A percentile compares a stretch with the other conserved stretches of the same genome.
Evolutionary conservation across 2,329 filamentous ascomycete species (phyloP).

Genomic region (Zopfia rhizophila): DNA sequence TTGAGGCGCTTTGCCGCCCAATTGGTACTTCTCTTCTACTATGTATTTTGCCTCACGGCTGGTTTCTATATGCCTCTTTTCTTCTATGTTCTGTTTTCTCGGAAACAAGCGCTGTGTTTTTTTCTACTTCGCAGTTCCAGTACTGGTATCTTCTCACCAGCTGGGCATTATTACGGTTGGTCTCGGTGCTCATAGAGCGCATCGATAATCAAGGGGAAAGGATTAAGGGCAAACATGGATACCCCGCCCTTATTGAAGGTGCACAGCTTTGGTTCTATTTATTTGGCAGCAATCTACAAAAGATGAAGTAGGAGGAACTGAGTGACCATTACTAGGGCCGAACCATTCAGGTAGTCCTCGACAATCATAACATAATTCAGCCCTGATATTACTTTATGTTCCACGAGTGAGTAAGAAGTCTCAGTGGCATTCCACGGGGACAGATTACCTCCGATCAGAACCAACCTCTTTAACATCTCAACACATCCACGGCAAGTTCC

Average conservation of each 20-base stretch:
- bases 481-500: no score
- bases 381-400: not conserved
- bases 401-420: no score
- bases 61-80: slow-evolving; percentile 10
- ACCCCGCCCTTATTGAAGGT: slow-evolving; percentile 43
- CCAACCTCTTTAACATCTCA: no score
- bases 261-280: slow-evolving; percentile 30
- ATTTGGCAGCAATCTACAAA: slow-evolving; percentile 13
- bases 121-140: slow-evolving; percentile 2
- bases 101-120: slow-evolving; percentile 3
- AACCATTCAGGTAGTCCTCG: slow-evolving; percentile 9
- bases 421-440: no score
- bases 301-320: not conserved
- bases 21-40: slow-evolving; percentile 21
- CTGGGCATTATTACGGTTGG: slow-evolving; percentile 16
- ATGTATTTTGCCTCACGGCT: slow-evolving; percentile 27
- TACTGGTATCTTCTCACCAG: slow-evolving; percentile 5
- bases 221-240: slow-evolving; percentile 43
- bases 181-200: slow-evolving; percentile 4
- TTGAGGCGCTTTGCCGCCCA: slow-evolving; percentile 17
- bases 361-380: slow-evolving; percentile 11
- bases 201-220: slow-evolving; percentile 19
- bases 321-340: slow-evolving; percentile 1
- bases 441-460: no score
- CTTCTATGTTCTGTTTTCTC: slow-evolving; percentile 11